Base-by-base conservation (phyloP, 2,329 filamentous ascomycete genomes). In the Aspergillus oerlinghausenensis region DNA sequence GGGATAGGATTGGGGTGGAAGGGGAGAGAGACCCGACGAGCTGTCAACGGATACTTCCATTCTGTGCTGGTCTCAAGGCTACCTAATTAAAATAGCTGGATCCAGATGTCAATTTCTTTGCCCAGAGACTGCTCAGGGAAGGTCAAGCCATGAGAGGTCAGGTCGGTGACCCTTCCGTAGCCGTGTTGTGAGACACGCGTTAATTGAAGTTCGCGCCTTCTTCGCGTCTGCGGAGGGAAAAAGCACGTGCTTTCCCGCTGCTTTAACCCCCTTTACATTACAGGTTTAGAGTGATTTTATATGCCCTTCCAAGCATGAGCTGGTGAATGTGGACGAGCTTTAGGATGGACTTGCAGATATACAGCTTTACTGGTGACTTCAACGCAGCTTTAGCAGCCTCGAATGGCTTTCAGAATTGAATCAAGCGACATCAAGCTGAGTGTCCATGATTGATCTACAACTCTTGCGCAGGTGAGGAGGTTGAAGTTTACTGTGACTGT, bases 31-130 rank as follows among this genome's bases (percentile, higher is more conserved):
- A 25, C 54, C 55, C 54, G 65, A 56, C 38, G 51, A 64, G 17
- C 59, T 52, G 7, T 70, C 65, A 64, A 68, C 64, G 43, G 56
- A 56, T 10, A 55, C 51, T 40, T 58, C 56, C 56, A 64, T 63
- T 6, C 29, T 25, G 49, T 19, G 8, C 43, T 6, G 17, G 47
- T 40, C 19, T 35, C 29, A 3, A n/a, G 9, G 25, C n/a, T 26
- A 7, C 5, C 25, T 47, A 35, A 8, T 28, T 17, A 26, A 40
- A 25, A 42, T 9, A 6, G 9, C 14, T 19, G n/a, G 9, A 50
- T 23, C 7, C 11, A 38, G 25, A 21, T n/a, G 14, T 21, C 23
- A 23, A 40, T 19, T 23, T 7, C n/a, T 32, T 42, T 35, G 32
- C 23, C 21, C 3, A 7, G 11, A 14, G 21, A 21, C 43, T 23